phyloP scores from a whole-genome alignment of 441 rosid genomes.

The Iberis amara region DNA sequence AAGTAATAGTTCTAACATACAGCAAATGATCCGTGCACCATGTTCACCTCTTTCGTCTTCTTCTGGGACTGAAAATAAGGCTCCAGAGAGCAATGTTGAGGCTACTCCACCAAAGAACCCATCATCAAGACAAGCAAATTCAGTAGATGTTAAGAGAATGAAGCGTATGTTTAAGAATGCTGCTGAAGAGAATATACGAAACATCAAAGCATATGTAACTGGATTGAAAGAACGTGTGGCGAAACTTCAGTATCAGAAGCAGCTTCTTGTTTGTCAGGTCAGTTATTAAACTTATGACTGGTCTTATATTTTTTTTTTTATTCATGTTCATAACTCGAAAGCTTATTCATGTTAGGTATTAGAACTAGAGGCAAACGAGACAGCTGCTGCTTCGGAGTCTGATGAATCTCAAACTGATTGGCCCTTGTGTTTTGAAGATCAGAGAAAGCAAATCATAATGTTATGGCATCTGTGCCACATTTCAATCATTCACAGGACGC shows the following conservation, averaged over 20 bases:
- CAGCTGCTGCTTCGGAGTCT: slow-evolving; percentile 34
- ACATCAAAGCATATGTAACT: slow-evolving; percentile 74
- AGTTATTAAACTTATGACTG: neutral
- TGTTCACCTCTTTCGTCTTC: slow-evolving; percentile 74
- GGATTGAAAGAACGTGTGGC: slow-evolving; percentile 91
- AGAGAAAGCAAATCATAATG: slow-evolving; percentile 82
- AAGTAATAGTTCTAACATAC: slow-evolving; percentile 73
- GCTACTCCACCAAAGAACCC: slow-evolving; percentile 45
- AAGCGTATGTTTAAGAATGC: slow-evolving; percentile 91
- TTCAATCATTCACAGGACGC: slow-evolving; percentile 74
- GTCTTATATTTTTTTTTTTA: no score
- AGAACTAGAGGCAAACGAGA: slow-evolving; percentile 67
- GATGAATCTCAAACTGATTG: slow-evolving; percentile 62
- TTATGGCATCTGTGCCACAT: slow-evolving; percentile 94
- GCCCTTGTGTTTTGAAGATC: slow-evolving; percentile 67
- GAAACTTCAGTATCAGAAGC: slow-evolving; percentile 91
- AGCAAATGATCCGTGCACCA: slow-evolving; percentile 64
- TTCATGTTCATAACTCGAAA: slow-evolving; percentile 3
- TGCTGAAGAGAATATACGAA: slow-evolving; percentile 81
- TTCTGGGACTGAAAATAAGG: slow-evolving; percentile 61
- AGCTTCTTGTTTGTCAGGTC: slow-evolving; percentile 94
- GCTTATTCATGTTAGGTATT: slow-evolving; percentile 48
- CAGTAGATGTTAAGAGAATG: slow-evolving; percentile 83
- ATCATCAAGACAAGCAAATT: slow-evolving; percentile 43
- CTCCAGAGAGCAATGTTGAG: slow-evolving; percentile 46